Conservation (phyloP, 2,329 filamentous ascomycete genomes). For the Fonsecaea multimorphosa region DNA sequence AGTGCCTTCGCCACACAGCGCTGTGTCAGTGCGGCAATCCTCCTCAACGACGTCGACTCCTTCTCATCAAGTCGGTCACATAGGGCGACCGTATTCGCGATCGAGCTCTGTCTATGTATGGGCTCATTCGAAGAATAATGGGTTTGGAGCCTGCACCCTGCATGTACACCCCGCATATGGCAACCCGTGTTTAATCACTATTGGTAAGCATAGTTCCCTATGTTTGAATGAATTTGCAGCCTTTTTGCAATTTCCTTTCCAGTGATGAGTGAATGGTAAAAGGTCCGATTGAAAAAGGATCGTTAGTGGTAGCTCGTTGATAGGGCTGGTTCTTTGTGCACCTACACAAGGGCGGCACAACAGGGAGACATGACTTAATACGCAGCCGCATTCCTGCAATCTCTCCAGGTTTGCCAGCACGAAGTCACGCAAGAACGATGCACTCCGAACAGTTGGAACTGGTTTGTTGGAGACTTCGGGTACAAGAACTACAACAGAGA, state of each 20-base stretch:
- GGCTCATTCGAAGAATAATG: not conserved
- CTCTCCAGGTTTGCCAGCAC: conserved; percentile 13
- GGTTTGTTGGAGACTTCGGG: conserved; percentile 29
- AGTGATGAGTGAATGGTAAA: conserved; percentile 41
- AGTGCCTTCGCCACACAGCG: not conserved
- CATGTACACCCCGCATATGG: not conserved
- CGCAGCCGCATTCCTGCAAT: conserved; percentile 24
- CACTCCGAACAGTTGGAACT: conserved; percentile 11
- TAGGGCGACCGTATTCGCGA: not conserved
- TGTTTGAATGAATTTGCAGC: not conserved
- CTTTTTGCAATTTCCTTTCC: conserved; percentile 23
- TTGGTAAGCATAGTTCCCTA: conserved; percentile 2
- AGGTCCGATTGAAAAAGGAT: conserved; percentile 37
- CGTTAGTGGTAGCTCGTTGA: conserved; percentile 26
- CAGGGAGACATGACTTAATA: not conserved
- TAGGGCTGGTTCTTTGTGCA: not conserved
- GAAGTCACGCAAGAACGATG: conserved; percentile 29
- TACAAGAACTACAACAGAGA: conserved; percentile 27
- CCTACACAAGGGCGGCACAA: conserved; percentile 1
- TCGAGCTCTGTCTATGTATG: not conserved
- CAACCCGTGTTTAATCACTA: conserved; percentile 2
- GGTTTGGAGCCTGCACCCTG: not conserved
- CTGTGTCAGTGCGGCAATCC: not conserved
- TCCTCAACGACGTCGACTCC: not conserved
- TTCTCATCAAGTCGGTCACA: not conserved